phyloP scores from a whole-genome alignment of 1,284 basidiomycete species.

The Cutaneotrichosporon mucoides region DNA sequence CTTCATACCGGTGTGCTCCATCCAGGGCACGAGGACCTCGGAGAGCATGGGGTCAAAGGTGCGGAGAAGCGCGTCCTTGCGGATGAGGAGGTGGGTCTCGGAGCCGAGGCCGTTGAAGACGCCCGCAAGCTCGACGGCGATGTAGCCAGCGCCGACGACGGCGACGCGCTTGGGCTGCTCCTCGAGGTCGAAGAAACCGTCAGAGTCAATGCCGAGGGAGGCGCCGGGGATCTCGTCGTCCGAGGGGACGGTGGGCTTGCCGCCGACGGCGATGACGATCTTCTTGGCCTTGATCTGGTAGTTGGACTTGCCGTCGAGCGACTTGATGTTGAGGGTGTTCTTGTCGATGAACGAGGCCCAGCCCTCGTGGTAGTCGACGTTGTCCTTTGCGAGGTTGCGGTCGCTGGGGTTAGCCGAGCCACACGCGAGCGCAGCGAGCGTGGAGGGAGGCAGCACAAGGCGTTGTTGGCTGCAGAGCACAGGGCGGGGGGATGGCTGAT shows the following conservation, averaged over 20 bases:
- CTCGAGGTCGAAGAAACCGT: slow-evolving; percentile 92
- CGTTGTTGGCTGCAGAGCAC: no score
- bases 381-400: slow-evolving; percentile 79
- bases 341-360: slow-evolving; percentile 67
- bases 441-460: no score
- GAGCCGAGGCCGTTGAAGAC: slow-evolving; percentile 79
- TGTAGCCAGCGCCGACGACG: slow-evolving; percentile 97
- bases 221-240: slow-evolving; percentile 87
- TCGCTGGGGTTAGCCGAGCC: slow-evolving; percentile 50
- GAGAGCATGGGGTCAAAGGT: slow-evolving; percentile 87
- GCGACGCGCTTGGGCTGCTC: slow-evolving; percentile 89
- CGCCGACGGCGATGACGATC: slow-evolving; percentile 81
- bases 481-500: no score
- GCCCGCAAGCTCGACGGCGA: slow-evolving; percentile 90
- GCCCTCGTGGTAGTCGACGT: slow-evolving; percentile 83
- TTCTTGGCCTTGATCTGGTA: slow-evolving; percentile 70
- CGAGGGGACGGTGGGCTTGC: slow-evolving; percentile 72
- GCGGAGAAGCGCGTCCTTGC: slow-evolving; percentile 81
- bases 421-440: no score
- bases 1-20: slow-evolving; percentile 73
- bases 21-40: slow-evolving; percentile 83
- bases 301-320: slow-evolving; percentile 55
- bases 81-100: slow-evolving; percentile 89
- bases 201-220: slow-evolving; percentile 82
- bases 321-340: slow-evolving; percentile 64